Evolutionary conservation across 176 grass and related monocot genomes (phyloP).

Genomic region (Rhynchospora tenuis): DNA sequence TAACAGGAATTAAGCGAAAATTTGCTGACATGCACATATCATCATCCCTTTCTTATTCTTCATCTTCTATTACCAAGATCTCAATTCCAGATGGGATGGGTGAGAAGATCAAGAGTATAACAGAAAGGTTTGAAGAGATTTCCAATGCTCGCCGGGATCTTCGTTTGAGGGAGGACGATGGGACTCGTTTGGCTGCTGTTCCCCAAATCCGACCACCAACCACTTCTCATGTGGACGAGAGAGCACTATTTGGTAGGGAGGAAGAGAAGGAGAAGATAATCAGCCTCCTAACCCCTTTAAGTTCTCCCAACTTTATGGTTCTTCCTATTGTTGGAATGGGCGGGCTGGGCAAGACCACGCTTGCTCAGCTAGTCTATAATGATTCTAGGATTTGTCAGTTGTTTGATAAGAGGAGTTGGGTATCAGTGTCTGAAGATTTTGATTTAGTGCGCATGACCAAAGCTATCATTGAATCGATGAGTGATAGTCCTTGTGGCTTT

Average conservation of each 20-base stretch:
- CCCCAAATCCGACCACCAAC: neutral
- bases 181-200: neutral
- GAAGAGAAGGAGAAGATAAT: neutral
- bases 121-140: neutral
- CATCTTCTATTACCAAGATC: neutral
- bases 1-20: neutral
- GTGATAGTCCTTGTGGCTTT: neutral
- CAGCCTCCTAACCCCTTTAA: neutral
- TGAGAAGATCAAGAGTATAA: neutral
- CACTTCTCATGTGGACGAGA: neutral
- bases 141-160: neutral
- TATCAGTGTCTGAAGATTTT: conserved; percentile 23
- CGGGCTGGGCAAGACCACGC: conserved; percentile 19
- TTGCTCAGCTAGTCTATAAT: conserved; percentile 16
- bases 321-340: conserved; percentile 15
- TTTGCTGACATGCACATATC: too few relatives aligned
- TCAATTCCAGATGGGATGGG: conserved; percentile 5
- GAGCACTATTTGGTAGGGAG: neutral
- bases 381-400: neutral
- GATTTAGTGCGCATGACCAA: neutral
- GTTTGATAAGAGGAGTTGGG: conserved; percentile 25
- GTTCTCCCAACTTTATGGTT: neutral
- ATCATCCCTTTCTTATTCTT: neutral
- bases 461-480: neutral
- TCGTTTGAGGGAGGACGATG: conserved; percentile 1